Conservation (phyloP, 495 filamentous ascomycete species). For the Penicillium cinerascens region DNA sequence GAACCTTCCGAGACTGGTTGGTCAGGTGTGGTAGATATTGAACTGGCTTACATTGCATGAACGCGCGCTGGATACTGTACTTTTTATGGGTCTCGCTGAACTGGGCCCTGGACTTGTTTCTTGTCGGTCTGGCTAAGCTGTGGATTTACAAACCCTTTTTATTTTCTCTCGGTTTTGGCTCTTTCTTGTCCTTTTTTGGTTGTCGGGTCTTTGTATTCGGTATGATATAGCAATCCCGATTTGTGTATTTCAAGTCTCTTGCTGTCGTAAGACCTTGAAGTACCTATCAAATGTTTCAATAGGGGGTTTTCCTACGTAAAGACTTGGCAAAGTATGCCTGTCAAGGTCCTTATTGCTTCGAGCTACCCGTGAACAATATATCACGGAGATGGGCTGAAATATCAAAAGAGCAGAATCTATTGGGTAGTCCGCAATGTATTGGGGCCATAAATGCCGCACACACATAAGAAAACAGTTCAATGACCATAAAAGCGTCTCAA, state of each 20-base stretch:
- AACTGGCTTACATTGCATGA: slow-evolving; percentile 33
- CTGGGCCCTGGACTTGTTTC: slow-evolving; percentile 12
- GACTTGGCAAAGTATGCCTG: neutral
- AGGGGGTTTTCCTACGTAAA: neutral
- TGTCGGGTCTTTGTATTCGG: slow-evolving; percentile 14
- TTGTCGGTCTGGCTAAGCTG: slow-evolving; percentile 7
- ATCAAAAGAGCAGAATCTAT: slow-evolving; percentile 21
- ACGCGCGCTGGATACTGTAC: slow-evolving; percentile 31
- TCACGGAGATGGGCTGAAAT: neutral
- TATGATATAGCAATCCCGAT: slow-evolving; percentile 17
- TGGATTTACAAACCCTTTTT: slow-evolving; percentile 4
- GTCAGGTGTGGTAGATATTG: slow-evolving; percentile 30
- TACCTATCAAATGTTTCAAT: neutral
- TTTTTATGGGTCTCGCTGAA: slow-evolving; percentile 27
- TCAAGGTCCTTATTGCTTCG: neutral
- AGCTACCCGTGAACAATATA: neutral
- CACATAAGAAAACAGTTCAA: slow-evolving; percentile 6
- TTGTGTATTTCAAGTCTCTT: slow-evolving; percentile 8
- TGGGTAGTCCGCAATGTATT: slow-evolving; percentile 17
- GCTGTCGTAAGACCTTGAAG: neutral
- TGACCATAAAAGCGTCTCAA: neutral
- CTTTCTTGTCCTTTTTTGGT: slow-evolving; percentile 10
- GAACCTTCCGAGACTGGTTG: slow-evolving; percentile 13
- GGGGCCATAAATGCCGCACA: slow-evolving; percentile 4
- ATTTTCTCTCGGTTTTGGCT: slow-evolving; percentile 11